Base-by-base conservation (phyloP, 2,329 filamentous ascomycete species). In the Claviceps quebecensis region DNA sequence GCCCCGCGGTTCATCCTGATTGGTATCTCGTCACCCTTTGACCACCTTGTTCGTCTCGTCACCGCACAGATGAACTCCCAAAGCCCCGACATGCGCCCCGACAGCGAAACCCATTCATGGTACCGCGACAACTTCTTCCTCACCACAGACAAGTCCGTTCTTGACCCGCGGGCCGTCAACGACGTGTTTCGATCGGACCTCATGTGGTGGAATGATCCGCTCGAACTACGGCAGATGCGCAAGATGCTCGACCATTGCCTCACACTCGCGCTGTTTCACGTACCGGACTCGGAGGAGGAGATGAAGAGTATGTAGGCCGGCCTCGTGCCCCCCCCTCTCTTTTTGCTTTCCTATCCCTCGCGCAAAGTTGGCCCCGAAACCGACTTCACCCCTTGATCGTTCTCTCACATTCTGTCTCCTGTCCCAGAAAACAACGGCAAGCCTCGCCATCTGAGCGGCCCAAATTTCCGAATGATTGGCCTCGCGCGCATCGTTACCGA, bases 401-500 rank as follows among this genome's bases (percentile, higher is more conserved):
- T 23, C 40, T 11, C 40, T 13, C 8, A 22, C 14, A 13, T 13
- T 43, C 14, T 19, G 17, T 11, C n/a, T 9, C 4, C 17, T 13
- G 9, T 54, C 39, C 39, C 53, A 70, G 68, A 55, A 49, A 62
- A 65, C 49, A 64, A 56, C 17, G 54, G 65, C 23, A 57, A 61
- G 29, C 61, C 62, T 23, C 59, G 61, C 34, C 59, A 60, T 26
- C 58, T 61, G 26, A 55, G 60, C 47, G 64, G 65, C 36, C 59
- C 63, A 22, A 56, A 60, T 13, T 60, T 66, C 43, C 60, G 61
- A 26, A 64, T 72, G 60, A 65, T 69, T 49, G 70, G 70, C 52
- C 64, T 72, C 51, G 65, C 67, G 46, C 67, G 84, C 37, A 64
- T 85, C n/a, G 69, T 87, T 49, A 88, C 84, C 8, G 85, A 88